Evolutionary conservation across 2,329 filamentous ascomycete genomes (phyloP), one percentile per base, ranked within the genome.

Genomic region (Acrodontium crateriforme): DNA sequence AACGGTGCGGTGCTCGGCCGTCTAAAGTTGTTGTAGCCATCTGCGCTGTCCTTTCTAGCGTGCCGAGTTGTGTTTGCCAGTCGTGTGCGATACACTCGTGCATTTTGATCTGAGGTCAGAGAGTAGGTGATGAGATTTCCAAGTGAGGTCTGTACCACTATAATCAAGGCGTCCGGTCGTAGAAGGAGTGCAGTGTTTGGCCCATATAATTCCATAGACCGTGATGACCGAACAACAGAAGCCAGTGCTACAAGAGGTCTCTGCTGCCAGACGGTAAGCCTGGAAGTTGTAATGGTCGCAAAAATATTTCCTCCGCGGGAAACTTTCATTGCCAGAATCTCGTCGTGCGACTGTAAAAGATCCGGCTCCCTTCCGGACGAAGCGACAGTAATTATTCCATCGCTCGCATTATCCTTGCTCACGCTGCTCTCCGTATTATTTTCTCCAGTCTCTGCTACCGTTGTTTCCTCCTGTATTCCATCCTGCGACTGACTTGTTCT

Each of bases 51-150:
- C 68, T 69, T 54, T 24, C 61, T 50, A 9, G 52, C 47, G 40
- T 64, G 59, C 25, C 40, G 22, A 6, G 49, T 51, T 11, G 41
- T 51, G 10, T 50, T 49, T 12, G 70, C 66, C 40, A 93, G 87
- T 32, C 78, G 73, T 10, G 84, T 76, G 46, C 80, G 81, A 52
- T 93, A 95, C 6, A 94, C 81, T 39, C 75, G 71, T 10, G 81
- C 77, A 33, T 79, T 74, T 28, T 79, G 69, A 48, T 94, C 87
- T 11, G 77, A 83, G 9, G 84, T 80, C 22, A 98, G 64, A 0
- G 85, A 87, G 52, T 98, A 98, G 4, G 85, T 95, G 42, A 98
- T 89, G 16, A 98, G 67, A 50, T 81, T 95, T 36, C 85, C 85
- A 25, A 75, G 62, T 21, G 74, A 69, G 3, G 89, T 95, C 49